phyloP scores from a whole-genome alignment of 306 rosid species.

The Herpetospermum pedunculosum region DNA sequence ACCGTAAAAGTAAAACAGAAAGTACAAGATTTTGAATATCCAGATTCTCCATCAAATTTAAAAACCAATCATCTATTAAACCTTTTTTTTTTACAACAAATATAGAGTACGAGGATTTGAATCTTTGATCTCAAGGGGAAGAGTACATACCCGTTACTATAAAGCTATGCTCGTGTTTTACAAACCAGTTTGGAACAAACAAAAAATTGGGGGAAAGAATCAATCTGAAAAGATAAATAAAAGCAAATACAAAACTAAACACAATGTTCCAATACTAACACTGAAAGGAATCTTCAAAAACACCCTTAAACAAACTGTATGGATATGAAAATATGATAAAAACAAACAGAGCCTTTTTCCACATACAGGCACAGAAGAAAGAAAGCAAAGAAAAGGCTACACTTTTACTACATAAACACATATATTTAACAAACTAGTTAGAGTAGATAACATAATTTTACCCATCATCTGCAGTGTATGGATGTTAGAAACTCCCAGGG shows the following conservation, averaged over 20 bases:
- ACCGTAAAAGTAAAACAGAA: too few species aligned
- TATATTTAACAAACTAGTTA: conserved; percentile 3
- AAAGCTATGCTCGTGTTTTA: too few species aligned
- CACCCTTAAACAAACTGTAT: background rate
- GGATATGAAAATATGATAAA: background rate
- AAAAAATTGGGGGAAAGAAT: background rate
- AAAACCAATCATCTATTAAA: background rate
- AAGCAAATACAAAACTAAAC: background rate
- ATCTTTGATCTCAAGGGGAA: too few species aligned
- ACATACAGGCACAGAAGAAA: background rate
- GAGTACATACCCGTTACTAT: too few species aligned
- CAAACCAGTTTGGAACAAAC: background rate
- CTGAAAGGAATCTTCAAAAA: background rate
- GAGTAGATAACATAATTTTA: conserved; percentile 12
- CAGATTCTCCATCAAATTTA: background rate
- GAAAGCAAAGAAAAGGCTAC: background rate
- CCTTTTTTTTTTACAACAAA: too few species aligned
- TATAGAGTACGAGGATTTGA: too few species aligned
- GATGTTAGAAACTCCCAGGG: conserved; percentile 44
- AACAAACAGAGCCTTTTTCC: background rate
- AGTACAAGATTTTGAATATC: background rate
- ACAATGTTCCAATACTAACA: background rate
- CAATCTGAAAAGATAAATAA: background rate
- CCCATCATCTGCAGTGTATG: conserved; percentile 38
- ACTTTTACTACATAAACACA: background rate